Base-by-base conservation (phyloP, 2,329 filamentous ascomycete species). In the Thermothelomyces thermophilus region DNA sequence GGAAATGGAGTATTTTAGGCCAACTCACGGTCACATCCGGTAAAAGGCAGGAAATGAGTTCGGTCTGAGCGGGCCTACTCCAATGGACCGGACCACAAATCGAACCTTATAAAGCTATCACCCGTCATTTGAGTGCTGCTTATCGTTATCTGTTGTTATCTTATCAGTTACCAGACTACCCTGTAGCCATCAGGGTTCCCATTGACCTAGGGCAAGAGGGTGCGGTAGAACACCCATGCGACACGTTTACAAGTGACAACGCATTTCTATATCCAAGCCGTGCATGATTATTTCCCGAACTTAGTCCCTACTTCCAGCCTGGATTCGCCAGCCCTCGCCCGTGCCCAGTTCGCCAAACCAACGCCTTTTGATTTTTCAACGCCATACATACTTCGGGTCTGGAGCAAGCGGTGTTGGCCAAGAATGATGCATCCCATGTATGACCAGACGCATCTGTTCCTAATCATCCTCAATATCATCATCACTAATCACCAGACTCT, bases 401-500 rank as follows among this genome's bases (percentile, higher is more conserved):
- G 9, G 24, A 26, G 9, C 24, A 9, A 26, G 24, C 24, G 5
- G 24, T 26, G 6, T 35, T 11, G 6, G 13, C 33, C 13, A n/a
- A 35, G 6, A 35, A n/a, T n/a, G 13, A n/a, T 11, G 13, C 33
- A 14, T 11, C 14, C n/a, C 33, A 24, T 42, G 11, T 48, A 35
- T 31, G 19, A 33, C 26, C 24, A 37, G 19, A 22, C 10, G 20
- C 8, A 13, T 10, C 42, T 37, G 1, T 28, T 16, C 35, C 51
- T 52, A 73, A 57, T 78, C 71, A 60, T 90, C 87, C 65, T 90
- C 86, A 63, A 93, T 91, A 70, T 93, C 87, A 68, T 93, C 87
- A 61, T 93, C 87, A 58, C 83, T 88, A 35, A 91, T 68, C 39
- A 88, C 79, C 56, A 90, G 68, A 60, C 84, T 86, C 64, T 83